These are phyloP conservation scores for Ophiostoma sp. DNA, from an alignment of 2,329 filamentous ascomycete genomes.

Conservation along the genomic window DNA sequence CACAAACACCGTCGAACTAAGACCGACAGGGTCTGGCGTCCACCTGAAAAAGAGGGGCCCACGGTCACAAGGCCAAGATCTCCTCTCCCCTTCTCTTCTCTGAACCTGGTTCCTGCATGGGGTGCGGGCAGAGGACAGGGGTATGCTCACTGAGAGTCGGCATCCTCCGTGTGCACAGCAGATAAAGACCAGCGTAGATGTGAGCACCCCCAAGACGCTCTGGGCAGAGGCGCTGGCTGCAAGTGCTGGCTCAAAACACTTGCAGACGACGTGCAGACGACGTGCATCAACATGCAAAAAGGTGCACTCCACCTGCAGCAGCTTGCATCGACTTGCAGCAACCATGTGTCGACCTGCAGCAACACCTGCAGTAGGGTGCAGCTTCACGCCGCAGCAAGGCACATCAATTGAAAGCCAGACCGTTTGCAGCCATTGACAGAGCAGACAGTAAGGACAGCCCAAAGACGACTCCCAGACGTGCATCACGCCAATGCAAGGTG, in stretches of 20 bases:
- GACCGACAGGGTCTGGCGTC: not conserved
- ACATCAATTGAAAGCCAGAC: not conserved
- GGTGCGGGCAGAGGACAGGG: constrained; percentile 3
- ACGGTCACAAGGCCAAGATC: not conserved
- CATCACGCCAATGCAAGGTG: constrained; percentile 20
- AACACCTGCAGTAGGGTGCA: not conserved
- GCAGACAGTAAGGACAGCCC: not conserved
- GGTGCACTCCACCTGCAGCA: not conserved
- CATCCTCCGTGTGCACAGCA: no score
- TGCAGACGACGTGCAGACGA: not conserved
- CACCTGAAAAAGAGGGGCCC: not conserved
- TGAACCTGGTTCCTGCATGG: constrained; percentile 22
- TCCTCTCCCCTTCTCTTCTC: not conserved
- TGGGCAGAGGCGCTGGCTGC: not conserved
- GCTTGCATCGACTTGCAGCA: not conserved
- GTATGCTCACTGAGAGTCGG: no score
- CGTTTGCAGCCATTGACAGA: not conserved
- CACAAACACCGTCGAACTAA: not conserved
- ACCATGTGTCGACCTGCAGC: not conserved
- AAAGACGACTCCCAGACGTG: not conserved
- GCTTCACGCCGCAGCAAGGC: not conserved
- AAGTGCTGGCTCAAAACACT: not conserved
- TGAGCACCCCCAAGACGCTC: not conserved
- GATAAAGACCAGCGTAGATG: constrained; percentile 12
- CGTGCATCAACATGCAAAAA: not conserved